Conservation (phyloP, 805 yeast genomes). For the Schwanniomyces sp. region DNA sequence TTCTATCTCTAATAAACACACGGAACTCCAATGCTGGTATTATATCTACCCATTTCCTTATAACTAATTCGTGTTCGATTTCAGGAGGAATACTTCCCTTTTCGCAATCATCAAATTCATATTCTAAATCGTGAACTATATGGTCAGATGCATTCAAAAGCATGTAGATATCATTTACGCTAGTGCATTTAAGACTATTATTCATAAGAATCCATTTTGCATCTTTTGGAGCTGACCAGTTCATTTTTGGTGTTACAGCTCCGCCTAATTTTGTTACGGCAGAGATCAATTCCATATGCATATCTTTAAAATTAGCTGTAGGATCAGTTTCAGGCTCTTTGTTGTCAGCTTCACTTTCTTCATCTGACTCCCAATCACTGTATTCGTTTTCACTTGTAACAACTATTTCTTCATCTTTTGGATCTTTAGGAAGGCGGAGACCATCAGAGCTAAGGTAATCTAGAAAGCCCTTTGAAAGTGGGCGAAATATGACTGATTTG, state of each 20-base stretch:
- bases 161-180: conserved; percentile 74
- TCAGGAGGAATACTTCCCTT: conserved; percentile 15
- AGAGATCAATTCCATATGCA: conserved; percentile 53
- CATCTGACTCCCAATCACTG: conserved; percentile 67
- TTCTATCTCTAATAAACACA: conserved; percentile 67
- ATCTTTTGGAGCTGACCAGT: conserved; percentile 97
- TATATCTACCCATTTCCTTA: conserved; percentile 79
- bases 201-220: conserved; percentile 88
- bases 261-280: conserved; percentile 50
- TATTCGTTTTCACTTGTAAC: conserved; percentile 61
- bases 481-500: conserved; percentile 24
- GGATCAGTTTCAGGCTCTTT: conserved; percentile 36
- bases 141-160: conserved; percentile 86
- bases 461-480: conserved; percentile 34
- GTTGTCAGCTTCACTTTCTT: conserved; percentile 19
- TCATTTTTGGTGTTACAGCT: conserved; percentile 80
- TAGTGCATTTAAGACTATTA: conserved; percentile 69
- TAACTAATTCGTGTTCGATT: conserved; percentile 60
- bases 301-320: conserved; percentile 50
- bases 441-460: conserved; percentile 30
- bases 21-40: conserved; percentile 93
- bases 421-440: conserved; percentile 18
- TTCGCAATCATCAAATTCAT: conserved; percentile 57
- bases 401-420: conserved; percentile 11
- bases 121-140: conserved; percentile 77